phyloP scores from a whole-genome alignment of 2,329 filamentous ascomycete species.

The Claviceps pazoutovae region DNA sequence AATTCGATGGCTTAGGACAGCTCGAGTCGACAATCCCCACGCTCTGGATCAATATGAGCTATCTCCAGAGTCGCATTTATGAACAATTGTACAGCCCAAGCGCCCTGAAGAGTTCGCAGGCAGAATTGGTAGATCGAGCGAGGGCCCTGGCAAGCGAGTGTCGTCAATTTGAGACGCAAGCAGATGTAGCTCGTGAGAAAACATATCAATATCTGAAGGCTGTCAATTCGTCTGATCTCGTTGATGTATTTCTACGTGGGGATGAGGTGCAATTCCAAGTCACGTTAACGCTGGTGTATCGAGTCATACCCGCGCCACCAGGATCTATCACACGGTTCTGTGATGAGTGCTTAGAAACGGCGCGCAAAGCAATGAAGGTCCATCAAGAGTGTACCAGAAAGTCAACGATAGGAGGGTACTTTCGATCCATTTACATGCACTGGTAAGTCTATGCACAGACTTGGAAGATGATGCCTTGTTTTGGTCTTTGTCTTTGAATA shows the following conservation, averaged over 20 bases:
- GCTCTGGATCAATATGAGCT: slow-evolving; percentile 41
- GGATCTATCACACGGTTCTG: slow-evolving; percentile 30
- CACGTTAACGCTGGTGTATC: slow-evolving; percentile 37
- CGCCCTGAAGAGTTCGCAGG: slow-evolving; percentile 26
- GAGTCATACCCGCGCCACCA: slow-evolving; percentile 33
- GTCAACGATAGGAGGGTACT: slow-evolving; percentile 24
- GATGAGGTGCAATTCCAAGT: slow-evolving; percentile 34
- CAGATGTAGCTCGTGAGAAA: slow-evolving; percentile 20
- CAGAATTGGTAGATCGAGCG: slow-evolving; percentile 26
- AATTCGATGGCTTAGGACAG: slow-evolving; percentile 27
- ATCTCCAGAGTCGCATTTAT: slow-evolving; percentile 45
- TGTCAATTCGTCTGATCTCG: slow-evolving; percentile 24
- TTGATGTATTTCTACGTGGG: slow-evolving; percentile 30
- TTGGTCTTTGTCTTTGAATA: neutral
- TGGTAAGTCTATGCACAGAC: slow-evolving; percentile 25
- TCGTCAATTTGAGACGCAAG: slow-evolving; percentile 22
- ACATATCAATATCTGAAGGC: slow-evolving; percentile 23
- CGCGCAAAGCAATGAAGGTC: slow-evolving; percentile 32
- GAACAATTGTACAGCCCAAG: slow-evolving; percentile 39
- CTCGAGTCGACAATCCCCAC: slow-evolving; percentile 27
- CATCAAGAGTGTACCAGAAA: slow-evolving; percentile 32
- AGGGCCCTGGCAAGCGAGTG: slow-evolving; percentile 24
- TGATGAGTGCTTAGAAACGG: slow-evolving; percentile 33
- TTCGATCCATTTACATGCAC: slow-evolving; percentile 35
- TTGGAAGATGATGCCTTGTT: neutral